These are phyloP conservation scores for Phytopythium kandeliae DNA, from an alignment of 352 stramenopile genomes.

Conservation along the genomic window DNA sequence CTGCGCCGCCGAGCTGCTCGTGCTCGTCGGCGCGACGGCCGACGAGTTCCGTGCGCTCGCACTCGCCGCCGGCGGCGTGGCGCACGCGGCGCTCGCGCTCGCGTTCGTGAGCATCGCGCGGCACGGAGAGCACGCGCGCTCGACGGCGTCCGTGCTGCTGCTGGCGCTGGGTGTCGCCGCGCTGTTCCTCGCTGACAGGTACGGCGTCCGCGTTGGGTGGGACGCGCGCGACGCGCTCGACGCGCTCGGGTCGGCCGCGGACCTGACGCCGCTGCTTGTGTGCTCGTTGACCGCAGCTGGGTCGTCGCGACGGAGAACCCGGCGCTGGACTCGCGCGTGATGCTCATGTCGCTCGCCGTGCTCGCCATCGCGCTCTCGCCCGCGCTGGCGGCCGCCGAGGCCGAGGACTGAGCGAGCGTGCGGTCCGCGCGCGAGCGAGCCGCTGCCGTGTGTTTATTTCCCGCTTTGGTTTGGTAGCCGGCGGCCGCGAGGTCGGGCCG, in stretches of 20 bases:
- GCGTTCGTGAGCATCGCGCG: conserved; percentile 37
- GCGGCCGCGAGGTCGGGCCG: conserved; percentile 3
- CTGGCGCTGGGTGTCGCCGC: conserved; percentile 28
- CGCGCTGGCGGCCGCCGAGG: conserved; percentile 39
- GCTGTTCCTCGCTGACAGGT: conserved; percentile 76
- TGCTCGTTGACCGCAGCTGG: conserved; percentile 18
- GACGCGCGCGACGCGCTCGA: no score
- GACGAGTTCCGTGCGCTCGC: conserved; percentile 44
- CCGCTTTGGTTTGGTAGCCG: conserved; percentile 15
- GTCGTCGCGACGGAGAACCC: conserved; percentile 48
- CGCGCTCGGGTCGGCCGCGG: no score
- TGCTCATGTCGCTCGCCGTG: conserved; percentile 69
- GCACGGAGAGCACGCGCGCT: conserved; percentile 42
- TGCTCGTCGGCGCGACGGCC: conserved; percentile 41
- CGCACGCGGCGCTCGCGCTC: conserved; percentile 55
- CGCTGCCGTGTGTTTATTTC: not conserved
- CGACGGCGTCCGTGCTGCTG: conserved; percentile 47
- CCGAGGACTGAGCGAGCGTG: conserved; percentile 56
- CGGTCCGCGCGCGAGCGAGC: not conserved
- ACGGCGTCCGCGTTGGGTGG: not conserved
- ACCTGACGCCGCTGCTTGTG: not conserved
- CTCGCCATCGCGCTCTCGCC: conserved; percentile 64
- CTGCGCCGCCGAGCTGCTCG: conserved; percentile 55
- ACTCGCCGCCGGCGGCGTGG: conserved; percentile 26
- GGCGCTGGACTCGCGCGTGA: conserved; percentile 51